Percentiles rank a stretch among this genome's conserved stretches.
Conservation (phyloP, 139 green algal genomes). For the Chlamydomonas sp. region DNA sequence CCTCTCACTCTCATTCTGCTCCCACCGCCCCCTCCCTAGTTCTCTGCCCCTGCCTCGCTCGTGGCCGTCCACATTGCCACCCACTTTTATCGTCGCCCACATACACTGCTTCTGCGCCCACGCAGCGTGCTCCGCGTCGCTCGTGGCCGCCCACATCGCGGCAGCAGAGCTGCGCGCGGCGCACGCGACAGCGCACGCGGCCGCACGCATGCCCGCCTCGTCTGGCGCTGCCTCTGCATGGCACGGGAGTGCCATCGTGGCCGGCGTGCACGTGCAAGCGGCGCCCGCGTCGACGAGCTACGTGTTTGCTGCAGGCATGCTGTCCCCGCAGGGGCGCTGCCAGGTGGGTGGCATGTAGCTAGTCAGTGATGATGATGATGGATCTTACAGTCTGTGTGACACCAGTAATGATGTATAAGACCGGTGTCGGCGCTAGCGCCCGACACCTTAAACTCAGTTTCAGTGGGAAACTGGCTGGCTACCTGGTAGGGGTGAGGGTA, state of each 20-base stretch:
- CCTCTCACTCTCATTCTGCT: too few relatives aligned
- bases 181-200: neutral
- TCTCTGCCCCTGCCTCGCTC: too few relatives aligned
- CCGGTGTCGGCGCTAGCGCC: too few relatives aligned
- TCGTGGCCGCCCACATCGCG: conserved; percentile 48
- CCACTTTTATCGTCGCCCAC: too few relatives aligned
- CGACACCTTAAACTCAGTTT: too few relatives aligned
- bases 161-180: neutral
- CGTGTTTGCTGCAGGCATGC: conserved; percentile 55
- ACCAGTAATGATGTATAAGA: neutral
- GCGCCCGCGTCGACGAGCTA: conserved; percentile 35
- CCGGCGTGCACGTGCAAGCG: conserved; percentile 44
- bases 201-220: neutral
- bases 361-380: neutral
- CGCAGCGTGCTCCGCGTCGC: conserved; percentile 59
- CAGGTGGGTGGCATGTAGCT: neutral
- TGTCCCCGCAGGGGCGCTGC: conserved; percentile 58
- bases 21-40: too few relatives aligned
- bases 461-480: too few relatives aligned
- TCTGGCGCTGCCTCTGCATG: neutral
- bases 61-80: too few relatives aligned
- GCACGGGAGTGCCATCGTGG: conserved; percentile 25
- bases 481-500: too few relatives aligned
- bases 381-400: neutral
- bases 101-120: conserved; percentile 51